Evolutionary conservation across 371 early-diverging fungal genomes (phyloP), one percentile per base, ranked within the genome.

Genomic region (Rhizomucor pusillus): DNA sequence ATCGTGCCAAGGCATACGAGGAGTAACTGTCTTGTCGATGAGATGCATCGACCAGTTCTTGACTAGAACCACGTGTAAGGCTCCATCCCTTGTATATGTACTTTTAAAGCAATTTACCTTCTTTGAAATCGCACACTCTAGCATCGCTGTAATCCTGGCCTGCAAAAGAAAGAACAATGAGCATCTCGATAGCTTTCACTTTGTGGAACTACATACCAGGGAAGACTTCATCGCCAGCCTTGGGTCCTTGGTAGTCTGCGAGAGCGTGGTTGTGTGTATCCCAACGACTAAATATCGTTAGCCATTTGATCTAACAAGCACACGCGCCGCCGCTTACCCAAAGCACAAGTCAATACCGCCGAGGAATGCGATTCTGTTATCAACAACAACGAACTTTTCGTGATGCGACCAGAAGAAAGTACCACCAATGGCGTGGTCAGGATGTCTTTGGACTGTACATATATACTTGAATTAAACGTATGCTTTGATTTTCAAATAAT

Each of bases 1-100:
- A 59, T 97, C 97, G 71, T 96, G 96, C 97, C 97, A 97, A 18
- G 95, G 94, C 95, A 97, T 91, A 50, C 96, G 81, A n/a, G 93
- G 84, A 5, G 79, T 67, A 18, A 56, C 62, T 14, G 75, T 67
- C 41, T 86, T 80, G 60, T 89, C 83, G 45, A 91, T 79, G 47
- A 88, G 55, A 24, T 73, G 66, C 63, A 72, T 74, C 49, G 82
- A 76, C 67, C 77, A 76, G 41, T 80, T 56, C 56, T 82, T 71
- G 34, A 92, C 86, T 77, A 41, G n/a, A n/a, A n/a, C n/a, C n/a
- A n/a, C n/a, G n/a, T n/a, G n/a, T n/a, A n/a, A n/a, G n/a, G n/a
- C n/a, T n/a, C 19, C 43, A 66, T 56, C 41, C 45, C 37, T 65
- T 82, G 79, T 60, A 82, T 25, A 11, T 16, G 3, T 11, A 14